phyloP scores from a whole-genome alignment of 305 asterid genomes.

The Fraxinus velutina region DNA sequence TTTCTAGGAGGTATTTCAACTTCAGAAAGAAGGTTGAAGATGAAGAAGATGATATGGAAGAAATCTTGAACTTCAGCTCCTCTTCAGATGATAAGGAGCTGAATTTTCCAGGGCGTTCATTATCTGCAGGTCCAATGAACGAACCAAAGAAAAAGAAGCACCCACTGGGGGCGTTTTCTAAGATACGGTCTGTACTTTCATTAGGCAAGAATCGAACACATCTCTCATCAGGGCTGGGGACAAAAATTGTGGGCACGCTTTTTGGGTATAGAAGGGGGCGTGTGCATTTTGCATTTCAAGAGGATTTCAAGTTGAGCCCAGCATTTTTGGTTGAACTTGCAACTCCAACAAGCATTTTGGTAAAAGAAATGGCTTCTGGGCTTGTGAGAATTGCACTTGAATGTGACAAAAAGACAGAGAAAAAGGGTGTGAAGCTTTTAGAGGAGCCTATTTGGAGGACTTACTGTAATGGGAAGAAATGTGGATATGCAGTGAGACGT shows the following conservation, averaged over 20 bases:
- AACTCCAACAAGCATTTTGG: constrained; percentile 68
- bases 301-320: constrained; percentile 56
- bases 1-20: constrained; percentile 68
- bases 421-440: constrained; percentile 46
- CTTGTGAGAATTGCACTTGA: constrained; percentile 74
- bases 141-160: constrained; percentile 38
- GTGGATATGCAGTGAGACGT: constrained; percentile 70
- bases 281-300: constrained; percentile 77
- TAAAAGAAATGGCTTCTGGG: constrained; percentile 90
- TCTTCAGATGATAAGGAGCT: constrained; percentile 28
- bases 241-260: constrained; percentile 72
- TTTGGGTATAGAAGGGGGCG: constrained; percentile 83
- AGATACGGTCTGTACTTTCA: constrained; percentile 50
- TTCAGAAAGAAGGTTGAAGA: constrained; percentile 52
- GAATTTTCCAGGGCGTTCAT: constrained; percentile 26
- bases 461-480: constrained; percentile 82
- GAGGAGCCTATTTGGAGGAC: constrained; percentile 84
- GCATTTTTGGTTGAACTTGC: constrained; percentile 76
- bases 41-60: constrained; percentile 35
- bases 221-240: constrained; percentile 47
- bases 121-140: constrained; percentile 21
- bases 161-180: constrained; percentile 44
- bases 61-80: constrained; percentile 35
- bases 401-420: constrained; percentile 54
- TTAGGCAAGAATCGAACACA: constrained; percentile 41